Percentiles rank a stretch among this genome's conserved stretches.
These are phyloP conservation scores for Aspergillus costaricaensis DNA, from an alignment of 2,329 filamentous ascomycete species.

Conservation along the genomic window DNA sequence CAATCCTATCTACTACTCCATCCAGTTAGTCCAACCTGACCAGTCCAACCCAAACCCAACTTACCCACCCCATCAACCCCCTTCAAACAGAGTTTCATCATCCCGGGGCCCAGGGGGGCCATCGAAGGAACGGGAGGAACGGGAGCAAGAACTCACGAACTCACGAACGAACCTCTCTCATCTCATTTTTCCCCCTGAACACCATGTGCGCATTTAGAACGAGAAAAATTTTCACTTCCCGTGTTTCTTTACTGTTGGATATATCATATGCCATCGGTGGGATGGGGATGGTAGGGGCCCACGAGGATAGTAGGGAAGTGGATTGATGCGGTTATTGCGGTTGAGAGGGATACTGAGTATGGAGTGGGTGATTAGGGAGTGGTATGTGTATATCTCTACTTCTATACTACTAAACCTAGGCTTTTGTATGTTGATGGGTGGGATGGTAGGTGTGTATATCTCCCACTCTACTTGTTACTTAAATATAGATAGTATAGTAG, in stretches of 20 bases:
- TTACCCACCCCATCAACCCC: no score
- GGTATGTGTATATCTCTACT: background rate
- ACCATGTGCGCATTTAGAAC: background rate
- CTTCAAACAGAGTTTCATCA: no score
- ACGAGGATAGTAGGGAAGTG: background rate
- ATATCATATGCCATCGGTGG: background rate
- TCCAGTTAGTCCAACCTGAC: no score
- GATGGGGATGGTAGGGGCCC: background rate
- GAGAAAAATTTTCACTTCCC: background rate
- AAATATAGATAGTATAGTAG: background rate
- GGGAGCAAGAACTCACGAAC: no score
- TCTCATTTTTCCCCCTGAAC: background rate
- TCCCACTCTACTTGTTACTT: no score
- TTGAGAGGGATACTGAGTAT: background rate
- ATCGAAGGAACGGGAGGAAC: no score
- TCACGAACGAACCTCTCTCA: no score
- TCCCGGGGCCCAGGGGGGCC: no score
- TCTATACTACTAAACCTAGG: no score
- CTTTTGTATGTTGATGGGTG: background rate
- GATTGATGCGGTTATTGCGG: constrained; percentile 5
- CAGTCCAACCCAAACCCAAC: no score
- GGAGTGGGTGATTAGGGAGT: background rate
- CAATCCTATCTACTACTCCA: no score
- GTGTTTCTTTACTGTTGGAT: background rate
- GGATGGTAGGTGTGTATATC: background rate